Evolutionary conservation across 176 grass and related monocot genomes (phyloP), one percentile per base, ranked within the genome.

Genomic region (Zea luxurians): DNA sequence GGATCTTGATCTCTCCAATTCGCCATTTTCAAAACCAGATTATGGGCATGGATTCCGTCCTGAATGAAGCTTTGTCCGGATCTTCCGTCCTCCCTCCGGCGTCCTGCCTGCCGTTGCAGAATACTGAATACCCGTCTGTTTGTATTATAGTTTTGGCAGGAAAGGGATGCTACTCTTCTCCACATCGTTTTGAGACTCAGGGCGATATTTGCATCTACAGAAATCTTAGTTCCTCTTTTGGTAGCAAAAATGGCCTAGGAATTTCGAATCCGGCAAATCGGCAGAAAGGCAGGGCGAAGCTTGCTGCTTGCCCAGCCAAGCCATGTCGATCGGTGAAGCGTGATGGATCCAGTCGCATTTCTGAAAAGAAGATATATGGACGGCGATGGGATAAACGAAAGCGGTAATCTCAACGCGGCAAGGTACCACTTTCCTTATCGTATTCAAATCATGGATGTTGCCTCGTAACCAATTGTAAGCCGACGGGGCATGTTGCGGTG

Each of bases 1-100:
- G 75, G 90, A 84, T 92, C 86, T 74, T 78, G 80, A 89, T 89
- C 83, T 81, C 70, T 75, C 71, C 70, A 47, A 61, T 50, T 72
- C 10, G 16, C 68, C 79, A 40, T 81, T 82, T 84, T 78, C 62
- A 78, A 78, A 67, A 67, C 62, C 76, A 54, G 76, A 67, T 78
- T 65, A 40, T 66, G 62, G 45, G 46, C 46, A 40, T 78, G 45
- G 61, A 78, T 35, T 64, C 61, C 47, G 12, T 53, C 48, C 27
- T 50, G 9, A 67, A 21, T 21, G 4, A 44, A 66, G 61, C 60
- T 48, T 38, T 77, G 61, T 67, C 76, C 34, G 61, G 35, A 40
- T 52, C 75, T 20, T 58, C 36, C 13, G 35, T 38, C 54, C 49
- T 41, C 70, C 13, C 48, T 73, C 8, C 48, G 1, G 13, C 36